Base-by-base conservation (phyloP, 768 basidiomycete genomes). In the Boletus bicolor region DNA sequence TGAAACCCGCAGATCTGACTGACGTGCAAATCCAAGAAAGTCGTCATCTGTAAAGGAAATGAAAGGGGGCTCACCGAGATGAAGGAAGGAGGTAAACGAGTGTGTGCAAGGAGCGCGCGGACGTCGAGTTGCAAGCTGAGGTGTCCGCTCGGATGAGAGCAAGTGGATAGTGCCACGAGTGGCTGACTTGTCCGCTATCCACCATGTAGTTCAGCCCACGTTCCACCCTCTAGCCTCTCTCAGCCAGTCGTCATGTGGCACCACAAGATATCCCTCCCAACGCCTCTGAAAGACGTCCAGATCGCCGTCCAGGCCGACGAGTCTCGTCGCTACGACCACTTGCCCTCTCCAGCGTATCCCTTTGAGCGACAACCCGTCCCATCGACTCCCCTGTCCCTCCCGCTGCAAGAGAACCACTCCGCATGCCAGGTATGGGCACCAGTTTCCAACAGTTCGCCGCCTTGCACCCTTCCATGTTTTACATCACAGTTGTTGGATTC, bases 11-110 rank as follows among this genome's bases (percentile, higher is more conserved):
- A 60, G 65, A 66, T 82, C 78, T 50, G 81, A 82, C 82, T 83
- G 82, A 83, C 82, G 80, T 83, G 82, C 82, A 83, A 83, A 83
- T 75, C 68, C 74, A 64, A 61, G 64, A 71, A 68, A 65, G 56
- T 82, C 81, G 75, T 82, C 80, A 64, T 70, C 49, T 60, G 19
- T 30, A 43, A 43, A 26, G 9, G 19, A 26, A 54, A 39, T 24
- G 46, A 46, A 62, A 24, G 0, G 9, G 37, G 35, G 43, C 69
- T 65, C 57, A 70, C 69, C 57, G 37, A 47, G n/a, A 52, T n/a
- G 38, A n/a, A 28, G 26, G 26, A 15, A 44, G 21, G 19, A 14
- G 24, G 39, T 5, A 46, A 60, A 59, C 49, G 52, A 35, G 19
- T 35, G 49, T 35, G 35, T 35, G 46, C 21, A 35, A 15, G n/a